Conservation (phyloP, 2,329 filamentous ascomycete genomes). For the Botrytis hyacinthi region DNA sequence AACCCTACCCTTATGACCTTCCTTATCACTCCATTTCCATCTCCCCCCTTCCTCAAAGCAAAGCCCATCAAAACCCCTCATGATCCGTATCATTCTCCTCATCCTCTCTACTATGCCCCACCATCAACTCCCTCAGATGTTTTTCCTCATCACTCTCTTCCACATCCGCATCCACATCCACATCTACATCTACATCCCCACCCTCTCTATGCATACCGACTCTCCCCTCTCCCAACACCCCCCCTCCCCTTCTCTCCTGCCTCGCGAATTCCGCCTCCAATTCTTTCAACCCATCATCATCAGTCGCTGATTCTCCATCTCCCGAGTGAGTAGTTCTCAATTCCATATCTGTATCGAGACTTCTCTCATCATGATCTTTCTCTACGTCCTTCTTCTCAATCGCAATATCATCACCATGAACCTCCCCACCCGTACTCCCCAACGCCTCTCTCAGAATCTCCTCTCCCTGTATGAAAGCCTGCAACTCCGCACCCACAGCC, state of each 20-base stretch:
- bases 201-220: background rate
- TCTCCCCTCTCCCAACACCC: background rate
- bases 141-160: constrained; percentile 21
- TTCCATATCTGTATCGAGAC: background rate
- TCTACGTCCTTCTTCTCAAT: constrained; percentile 26
- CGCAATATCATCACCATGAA: constrained; percentile 3
- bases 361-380: constrained; percentile 1
- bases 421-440: background rate
- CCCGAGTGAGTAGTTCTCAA: background rate
- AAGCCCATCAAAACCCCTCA: constrained; percentile 8
- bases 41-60: background rate
- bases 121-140: constrained; percentile 18
- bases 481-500: constrained; percentile 71
- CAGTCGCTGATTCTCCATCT: background rate
- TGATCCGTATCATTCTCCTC: constrained; percentile 5
- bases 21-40: background rate
- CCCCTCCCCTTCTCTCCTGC: background rate
- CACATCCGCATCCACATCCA: background rate
- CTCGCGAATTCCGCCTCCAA: constrained; percentile 2
- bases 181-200: background rate
- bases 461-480: constrained; percentile 62
- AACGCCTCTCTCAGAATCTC: constrained; percentile 50
- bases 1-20: background rate
- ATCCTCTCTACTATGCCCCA: constrained; percentile 7
- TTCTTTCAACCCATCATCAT: constrained; percentile 16